These are phyloP conservation scores for Coniferiporia weirii DNA, from an alignment of 1,284 basidiomycete species.

Conservation along the genomic window DNA sequence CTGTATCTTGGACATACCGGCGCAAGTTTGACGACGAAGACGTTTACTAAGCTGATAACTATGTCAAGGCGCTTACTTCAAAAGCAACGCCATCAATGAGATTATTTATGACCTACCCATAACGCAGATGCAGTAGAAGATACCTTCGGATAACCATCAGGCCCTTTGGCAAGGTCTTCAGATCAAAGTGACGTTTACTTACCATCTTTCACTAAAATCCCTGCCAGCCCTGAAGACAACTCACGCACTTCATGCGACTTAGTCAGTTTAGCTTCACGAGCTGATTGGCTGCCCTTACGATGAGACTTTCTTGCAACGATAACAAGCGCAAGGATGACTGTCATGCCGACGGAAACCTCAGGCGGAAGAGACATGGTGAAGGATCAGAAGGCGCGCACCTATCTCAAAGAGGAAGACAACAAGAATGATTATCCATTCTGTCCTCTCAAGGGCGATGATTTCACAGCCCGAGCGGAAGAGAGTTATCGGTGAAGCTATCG, in stretches of 20 bases:
- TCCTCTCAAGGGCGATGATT: not conserved
- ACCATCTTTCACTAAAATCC: slow-evolving; percentile 8
- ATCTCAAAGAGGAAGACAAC: slow-evolving; percentile 12
- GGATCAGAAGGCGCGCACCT: not conserved
- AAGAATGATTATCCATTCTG: slow-evolving; percentile 11
- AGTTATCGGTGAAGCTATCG: slow-evolving; percentile 2
- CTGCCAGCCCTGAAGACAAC: not conserved
- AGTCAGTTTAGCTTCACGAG: not conserved
- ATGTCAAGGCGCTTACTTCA: not conserved
- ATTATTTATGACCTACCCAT: not conserved
- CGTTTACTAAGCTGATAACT: slow-evolving; percentile 7
- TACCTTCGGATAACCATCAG: not conserved
- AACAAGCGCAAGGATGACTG: slow-evolving; percentile 8
- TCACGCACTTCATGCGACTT: not conserved
- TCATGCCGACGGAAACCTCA: not conserved
- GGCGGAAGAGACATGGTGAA: not conserved
- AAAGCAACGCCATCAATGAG: not conserved
- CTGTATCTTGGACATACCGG: slow-evolving; percentile 1
- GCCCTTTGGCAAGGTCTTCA: too few relatives aligned
- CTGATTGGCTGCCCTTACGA: not conserved
- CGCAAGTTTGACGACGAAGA: slow-evolving; percentile 10
- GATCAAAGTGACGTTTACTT: not conserved
- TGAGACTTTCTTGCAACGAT: slow-evolving; percentile 6
- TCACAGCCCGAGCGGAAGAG: slow-evolving; percentile 11
- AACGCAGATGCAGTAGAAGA: slow-evolving; percentile 14